Percentiles rank a stretch among this genome's conserved stretches.
Conservation (phyloP, 139 green algal species). For the Astrephomene gubernaculifera region DNA sequence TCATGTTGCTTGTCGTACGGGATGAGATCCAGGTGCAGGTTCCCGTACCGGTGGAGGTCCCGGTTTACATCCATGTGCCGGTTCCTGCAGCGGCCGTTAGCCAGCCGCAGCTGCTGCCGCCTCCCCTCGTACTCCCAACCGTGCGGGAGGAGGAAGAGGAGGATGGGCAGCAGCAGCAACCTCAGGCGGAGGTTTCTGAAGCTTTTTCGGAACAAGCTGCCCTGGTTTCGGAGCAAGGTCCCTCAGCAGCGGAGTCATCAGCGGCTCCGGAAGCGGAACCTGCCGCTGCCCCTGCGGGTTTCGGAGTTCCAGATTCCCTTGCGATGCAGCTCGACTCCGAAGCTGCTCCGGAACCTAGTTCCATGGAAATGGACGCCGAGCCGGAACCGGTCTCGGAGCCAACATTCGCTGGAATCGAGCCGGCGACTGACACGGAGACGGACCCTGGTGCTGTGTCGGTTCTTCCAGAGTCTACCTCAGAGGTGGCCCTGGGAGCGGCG, state of each 20-base stretch:
- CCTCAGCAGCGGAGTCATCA: too few relatives aligned
- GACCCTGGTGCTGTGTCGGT: too few relatives aligned
- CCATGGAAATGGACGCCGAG: not conserved
- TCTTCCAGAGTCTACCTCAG: too few relatives aligned
- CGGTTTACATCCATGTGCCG: not conserved
- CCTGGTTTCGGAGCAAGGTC: not conserved
- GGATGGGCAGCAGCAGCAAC: not conserved
- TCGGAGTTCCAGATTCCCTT: too few relatives aligned
- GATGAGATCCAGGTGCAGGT: slow-evolving; percentile 22
- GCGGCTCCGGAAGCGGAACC: too few relatives aligned
- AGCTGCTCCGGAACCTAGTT: not conserved
- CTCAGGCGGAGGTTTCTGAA: not conserved
- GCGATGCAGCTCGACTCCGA: not conserved
- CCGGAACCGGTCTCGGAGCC: not conserved
- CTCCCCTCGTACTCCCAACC: not conserved
- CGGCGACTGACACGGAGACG: too few relatives aligned
- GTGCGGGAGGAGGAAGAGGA: not conserved
- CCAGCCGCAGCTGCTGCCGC: not conserved
- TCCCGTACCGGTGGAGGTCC: not conserved
- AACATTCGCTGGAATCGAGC: too few relatives aligned
- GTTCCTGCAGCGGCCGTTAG: not conserved
- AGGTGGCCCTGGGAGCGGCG: too few relatives aligned
- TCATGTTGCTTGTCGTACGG: slow-evolving; percentile 24
- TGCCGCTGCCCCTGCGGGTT: too few relatives aligned
- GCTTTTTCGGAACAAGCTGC: not conserved